A percentile compares a stretch with the other conserved stretches of the same genome.
Evolutionary conservation across 1,139 yeast species (phyloP).

Genomic region (Kodamaea arcana): DNA sequence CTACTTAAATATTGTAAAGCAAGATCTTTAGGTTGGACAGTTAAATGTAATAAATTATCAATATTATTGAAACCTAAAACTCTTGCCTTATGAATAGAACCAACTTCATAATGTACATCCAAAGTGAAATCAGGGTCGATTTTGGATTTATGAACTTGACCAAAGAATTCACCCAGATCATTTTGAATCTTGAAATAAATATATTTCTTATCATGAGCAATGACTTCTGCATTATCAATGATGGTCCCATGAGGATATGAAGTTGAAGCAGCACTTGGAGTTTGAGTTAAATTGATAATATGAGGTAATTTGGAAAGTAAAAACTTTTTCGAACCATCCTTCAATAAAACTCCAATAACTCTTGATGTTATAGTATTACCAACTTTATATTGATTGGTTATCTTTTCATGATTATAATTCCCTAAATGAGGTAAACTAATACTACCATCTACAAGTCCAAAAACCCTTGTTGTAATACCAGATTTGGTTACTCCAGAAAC

Average conservation of each 20-base stretch:
- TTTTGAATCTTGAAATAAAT: conserved; percentile 57
- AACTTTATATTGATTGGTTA: conserved; percentile 58
- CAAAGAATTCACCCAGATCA: conserved; percentile 51
- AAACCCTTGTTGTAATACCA: conserved; percentile 64
- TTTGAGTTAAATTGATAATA: conserved; percentile 31
- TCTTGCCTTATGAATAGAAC: conserved; percentile 72
- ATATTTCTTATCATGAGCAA: conserved; percentile 54
- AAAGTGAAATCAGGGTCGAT: conserved; percentile 50
- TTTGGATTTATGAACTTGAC: conserved; percentile 73
- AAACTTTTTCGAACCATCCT: conserved; percentile 56
- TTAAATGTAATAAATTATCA: conserved; percentile 64
- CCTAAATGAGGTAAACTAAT: conserved; percentile 65
- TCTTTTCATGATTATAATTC: conserved; percentile 40
- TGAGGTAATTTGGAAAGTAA: conserved; percentile 64
- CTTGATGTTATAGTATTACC: conserved; percentile 70
- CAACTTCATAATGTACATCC: conserved; percentile 51
- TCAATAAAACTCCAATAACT: conserved; percentile 56
- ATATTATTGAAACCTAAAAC: conserved; percentile 63
- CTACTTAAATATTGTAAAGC: conserved; percentile 61
- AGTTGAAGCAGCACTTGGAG: conserved; percentile 32
- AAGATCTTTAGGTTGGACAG: conserved; percentile 63
- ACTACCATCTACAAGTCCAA: conserved; percentile 74
- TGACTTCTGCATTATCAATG: conserved; percentile 56
- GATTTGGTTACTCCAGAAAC: conserved; percentile 55
- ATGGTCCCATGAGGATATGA: conserved; percentile 78